phyloP scores from a whole-genome alignment of 208 protist genomes.

The Trypanosoma lewisi region DNA sequence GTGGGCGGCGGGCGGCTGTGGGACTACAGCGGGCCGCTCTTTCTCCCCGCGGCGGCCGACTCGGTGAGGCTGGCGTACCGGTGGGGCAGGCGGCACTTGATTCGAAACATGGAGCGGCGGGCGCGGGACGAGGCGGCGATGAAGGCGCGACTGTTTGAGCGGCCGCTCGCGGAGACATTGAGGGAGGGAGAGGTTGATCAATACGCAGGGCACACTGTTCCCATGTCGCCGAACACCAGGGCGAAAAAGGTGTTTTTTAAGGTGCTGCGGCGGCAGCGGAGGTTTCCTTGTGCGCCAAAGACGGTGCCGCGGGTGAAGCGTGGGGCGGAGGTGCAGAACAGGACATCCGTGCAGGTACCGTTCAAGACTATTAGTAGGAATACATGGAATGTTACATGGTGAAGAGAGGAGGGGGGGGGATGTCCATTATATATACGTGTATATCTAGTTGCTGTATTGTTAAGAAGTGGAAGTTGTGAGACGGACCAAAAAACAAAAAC shows the following conservation, averaged over 20 bases:
- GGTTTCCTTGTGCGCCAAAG: conserved; percentile 67
- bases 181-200: conserved; percentile 58
- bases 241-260: conserved; percentile 67
- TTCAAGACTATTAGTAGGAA: conserved; percentile 74
- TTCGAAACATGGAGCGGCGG: conserved; percentile 68
- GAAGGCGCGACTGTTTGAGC: conserved; percentile 63
- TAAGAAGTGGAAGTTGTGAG: too few relatives aligned
- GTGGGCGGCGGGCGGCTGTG: conserved; percentile 49
- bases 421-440: neutral
- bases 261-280: conserved; percentile 54
- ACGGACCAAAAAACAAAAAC: conserved; percentile 10
- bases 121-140: conserved; percentile 45
- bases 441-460: neutral
- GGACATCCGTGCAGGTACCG: conserved; percentile 25
- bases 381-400: conserved; percentile 89
- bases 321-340: conserved; percentile 18
- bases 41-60: conserved; percentile 48
- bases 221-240: conserved; percentile 63
- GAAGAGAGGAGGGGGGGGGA: neutral
- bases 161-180: conserved; percentile 51
- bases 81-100: conserved; percentile 63
- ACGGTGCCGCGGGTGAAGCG: conserved; percentile 39
- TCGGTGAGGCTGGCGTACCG: conserved; percentile 52
- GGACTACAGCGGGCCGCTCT: conserved; percentile 58
- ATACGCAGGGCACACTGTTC: conserved; percentile 82